Conservation (phyloP, 495 filamentous ascomycete genomes). For the Annulohypoxylon nitens region DNA sequence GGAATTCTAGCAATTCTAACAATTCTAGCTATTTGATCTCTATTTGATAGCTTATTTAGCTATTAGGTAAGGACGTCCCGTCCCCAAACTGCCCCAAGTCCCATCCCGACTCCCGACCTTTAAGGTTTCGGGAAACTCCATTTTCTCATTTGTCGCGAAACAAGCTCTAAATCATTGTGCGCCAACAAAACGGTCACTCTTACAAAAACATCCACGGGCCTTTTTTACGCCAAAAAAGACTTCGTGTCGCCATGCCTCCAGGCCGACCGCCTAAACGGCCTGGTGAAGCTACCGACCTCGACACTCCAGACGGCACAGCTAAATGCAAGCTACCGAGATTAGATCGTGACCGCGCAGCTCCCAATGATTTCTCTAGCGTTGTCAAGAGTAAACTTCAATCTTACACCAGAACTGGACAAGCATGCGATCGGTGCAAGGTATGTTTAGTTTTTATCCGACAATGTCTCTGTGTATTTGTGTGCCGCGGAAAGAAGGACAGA, state of each 20-base stretch:
- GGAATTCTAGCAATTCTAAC: neutral
- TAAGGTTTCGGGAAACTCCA: slow-evolving; percentile 50
- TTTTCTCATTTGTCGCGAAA: slow-evolving; percentile 45
- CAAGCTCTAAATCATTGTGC: slow-evolving; percentile 41
- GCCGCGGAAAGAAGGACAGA: neutral
- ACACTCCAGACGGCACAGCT: slow-evolving; percentile 42
- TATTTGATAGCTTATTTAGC: neutral
- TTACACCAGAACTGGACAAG: slow-evolving; percentile 82
- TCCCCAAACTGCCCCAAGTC: slow-evolving; percentile 3
- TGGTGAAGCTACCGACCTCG: slow-evolving; percentile 53
- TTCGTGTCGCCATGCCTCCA: slow-evolving; percentile 54
- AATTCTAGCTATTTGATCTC: neutral
- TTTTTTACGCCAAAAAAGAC: slow-evolving; percentile 3
- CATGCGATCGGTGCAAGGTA: slow-evolving; percentile 93
- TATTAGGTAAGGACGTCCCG: slow-evolving; percentile 20
- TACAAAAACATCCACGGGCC: slow-evolving; percentile 12
- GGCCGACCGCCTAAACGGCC: slow-evolving; percentile 58
- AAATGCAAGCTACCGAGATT: slow-evolving; percentile 63
- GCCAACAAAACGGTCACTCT: slow-evolving; percentile 34
- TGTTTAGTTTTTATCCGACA: slow-evolving; percentile 49
- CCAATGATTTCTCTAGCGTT: slow-evolving; percentile 75
- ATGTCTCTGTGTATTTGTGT: slow-evolving; percentile 3
- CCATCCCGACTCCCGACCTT: slow-evolving; percentile 20
- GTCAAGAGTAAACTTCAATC: slow-evolving; percentile 74
- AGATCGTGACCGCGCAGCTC: slow-evolving; percentile 54